Base-by-base conservation (phyloP, 2,329 filamentous ascomycete genomes). In the Sclerotinia subarctica region DNA sequence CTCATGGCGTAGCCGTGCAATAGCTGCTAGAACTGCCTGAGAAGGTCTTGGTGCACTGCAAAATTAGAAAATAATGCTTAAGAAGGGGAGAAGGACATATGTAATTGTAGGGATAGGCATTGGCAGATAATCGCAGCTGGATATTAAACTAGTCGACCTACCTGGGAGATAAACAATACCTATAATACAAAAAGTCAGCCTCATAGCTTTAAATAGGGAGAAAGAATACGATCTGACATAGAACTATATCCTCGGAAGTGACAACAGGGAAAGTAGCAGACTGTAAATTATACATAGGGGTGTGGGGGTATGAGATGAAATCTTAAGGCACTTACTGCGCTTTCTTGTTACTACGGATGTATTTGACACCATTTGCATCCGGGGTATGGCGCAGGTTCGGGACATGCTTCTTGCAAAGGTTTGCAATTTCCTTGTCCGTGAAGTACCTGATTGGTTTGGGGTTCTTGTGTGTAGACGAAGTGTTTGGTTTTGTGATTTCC, bases 311-410 rank as follows among this genome's bases (percentile, higher is more conserved):
- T 19, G 29, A 19, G 7, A 24, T 19, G 1, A 7, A 24, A 51
- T 62, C 19, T 19, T 2, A 17, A 21, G 24, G n/a, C 29, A 42
- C 59, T 51, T 42, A 63, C 59, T 63, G 32, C 3, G 46, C 6
- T 26, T 63, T 63, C 46, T 63, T 49, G 19, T 8, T 51, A 57
- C 5, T 8, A 26, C 59, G 59, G 24, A 49, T 47, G 35, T 63
- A 63, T 38, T 24, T 51, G 32, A 63, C n/a, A 24, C 59, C 47
- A 35, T 6, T 35, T 3, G 29, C 59, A 63, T 63, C 47, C 15
- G 59, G 59, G 3, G 15, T 26, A 38, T 63, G 59, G 1, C 35
- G 32, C 46, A 38, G 21, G 2, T 63, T n/a, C n/a, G 26, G n/a
- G 5, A 51, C 46, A 52, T 63, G 26, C 29, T 51, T 17, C n/a